Evolutionary conservation across 2,329 filamentous ascomycete species (phyloP).

Genomic region (Ophiostoma himal-ulmi): DNA sequence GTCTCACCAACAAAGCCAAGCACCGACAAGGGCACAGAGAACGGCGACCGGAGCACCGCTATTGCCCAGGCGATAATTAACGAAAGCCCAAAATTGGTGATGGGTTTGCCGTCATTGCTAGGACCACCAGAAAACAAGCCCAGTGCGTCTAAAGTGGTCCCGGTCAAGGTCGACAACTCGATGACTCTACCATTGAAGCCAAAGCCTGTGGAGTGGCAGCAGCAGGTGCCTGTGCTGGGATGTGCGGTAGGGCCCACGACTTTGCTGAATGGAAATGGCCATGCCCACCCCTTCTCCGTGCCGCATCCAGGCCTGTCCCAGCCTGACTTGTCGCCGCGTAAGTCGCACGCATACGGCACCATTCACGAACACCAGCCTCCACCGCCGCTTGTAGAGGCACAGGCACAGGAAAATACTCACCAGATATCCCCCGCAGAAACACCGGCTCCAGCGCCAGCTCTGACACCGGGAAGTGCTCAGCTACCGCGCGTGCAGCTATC

Average conservation of each 20-base stretch:
- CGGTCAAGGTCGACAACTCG: conserved; percentile 18
- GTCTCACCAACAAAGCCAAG: conserved; percentile 1
- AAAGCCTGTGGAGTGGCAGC: background rate
- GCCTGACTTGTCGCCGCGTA: conserved; percentile 38
- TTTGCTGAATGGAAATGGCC: conserved; percentile 22
- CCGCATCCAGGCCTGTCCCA: conserved; percentile 40
- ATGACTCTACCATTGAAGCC: background rate
- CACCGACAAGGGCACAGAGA: background rate
- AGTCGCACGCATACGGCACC: conserved; percentile 37
- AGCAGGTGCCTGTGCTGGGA: background rate
- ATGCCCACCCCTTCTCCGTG: conserved; percentile 40
- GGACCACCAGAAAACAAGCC: background rate
- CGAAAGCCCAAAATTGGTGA: background rate
- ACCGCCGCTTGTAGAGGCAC: conserved; percentile 13
- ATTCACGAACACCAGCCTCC: conserved; percentile 35
- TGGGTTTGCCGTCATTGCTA: background rate
- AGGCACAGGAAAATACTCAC: conserved; percentile 14
- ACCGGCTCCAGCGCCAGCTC: conserved; percentile 17
- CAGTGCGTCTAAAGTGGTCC: background rate
- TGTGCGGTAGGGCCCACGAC: background rate
- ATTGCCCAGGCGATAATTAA: background rate
- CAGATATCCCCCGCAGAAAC: conserved; percentile 14
- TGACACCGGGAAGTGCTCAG: conserved; percentile 17
- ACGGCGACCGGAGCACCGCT: background rate
- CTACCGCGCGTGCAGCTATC: conserved; percentile 25